Conservation (phyloP, 2,329 filamentous ascomycete genomes). For the Chalara sp. region DNA sequence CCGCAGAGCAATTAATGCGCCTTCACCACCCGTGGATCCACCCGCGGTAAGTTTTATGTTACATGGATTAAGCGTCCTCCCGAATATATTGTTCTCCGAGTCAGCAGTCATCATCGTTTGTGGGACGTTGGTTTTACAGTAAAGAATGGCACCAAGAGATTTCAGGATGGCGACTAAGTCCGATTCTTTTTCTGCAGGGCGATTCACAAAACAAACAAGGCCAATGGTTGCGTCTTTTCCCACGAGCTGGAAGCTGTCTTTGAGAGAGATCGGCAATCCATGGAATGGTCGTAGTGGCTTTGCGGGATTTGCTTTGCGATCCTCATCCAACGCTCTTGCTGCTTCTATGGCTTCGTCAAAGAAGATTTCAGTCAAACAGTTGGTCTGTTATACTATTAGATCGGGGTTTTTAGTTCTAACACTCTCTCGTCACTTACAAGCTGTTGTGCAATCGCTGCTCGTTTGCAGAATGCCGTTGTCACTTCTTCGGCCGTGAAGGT, state of each 20-base stretch:
- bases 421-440: constrained; percentile 22
- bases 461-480: constrained; percentile 42
- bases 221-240: constrained; percentile 44
- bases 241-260: constrained; percentile 51
- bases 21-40: constrained; percentile 57
- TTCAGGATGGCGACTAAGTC: constrained; percentile 47
- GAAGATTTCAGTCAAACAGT: constrained; percentile 38
- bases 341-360: constrained; percentile 37
- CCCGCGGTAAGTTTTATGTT: constrained; percentile 51
- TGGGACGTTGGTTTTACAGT: constrained; percentile 63
- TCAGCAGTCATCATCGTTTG: constrained; percentile 45
- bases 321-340: constrained; percentile 38
- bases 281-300: constrained; percentile 49
- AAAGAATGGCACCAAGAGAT: constrained; percentile 55
- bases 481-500: constrained; percentile 35
- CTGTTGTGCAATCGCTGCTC: constrained; percentile 44
- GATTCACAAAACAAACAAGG: constrained; percentile 44
- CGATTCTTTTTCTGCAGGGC: constrained; percentile 32
- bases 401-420: background rate
- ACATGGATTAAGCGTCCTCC: constrained; percentile 40
- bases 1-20: constrained; percentile 34
- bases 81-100: constrained; percentile 52
- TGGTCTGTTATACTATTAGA: constrained; percentile 26
- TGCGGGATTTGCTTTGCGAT: constrained; percentile 27
- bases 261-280: constrained; percentile 48